A percentile compares a stretch with the other conserved stretches of the same genome.
These are phyloP conservation scores for Euphorbia schlechtendalii DNA, from an alignment of 441 rosid genomes.

Conservation along the genomic window DNA sequence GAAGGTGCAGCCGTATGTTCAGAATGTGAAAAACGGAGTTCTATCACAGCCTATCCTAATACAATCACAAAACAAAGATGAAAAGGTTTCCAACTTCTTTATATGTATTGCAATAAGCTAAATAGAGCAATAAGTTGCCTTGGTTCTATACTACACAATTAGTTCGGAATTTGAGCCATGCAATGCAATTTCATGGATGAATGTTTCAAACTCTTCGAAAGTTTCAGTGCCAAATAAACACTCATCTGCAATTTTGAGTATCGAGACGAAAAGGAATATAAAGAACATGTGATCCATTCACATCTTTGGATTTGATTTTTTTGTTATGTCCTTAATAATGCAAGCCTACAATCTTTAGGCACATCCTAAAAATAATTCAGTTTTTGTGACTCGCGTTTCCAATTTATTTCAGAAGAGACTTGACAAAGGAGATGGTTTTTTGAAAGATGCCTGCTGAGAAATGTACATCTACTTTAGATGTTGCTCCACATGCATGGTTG, in stretches of 20 bases:
- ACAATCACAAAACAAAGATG: slow-evolving; percentile 37
- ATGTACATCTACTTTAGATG: too few species aligned
- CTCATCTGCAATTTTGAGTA: too few species aligned
- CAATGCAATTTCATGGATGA: neutral
- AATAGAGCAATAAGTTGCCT: too few species aligned
- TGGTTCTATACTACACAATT: neutral
- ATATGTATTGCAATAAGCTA: neutral
- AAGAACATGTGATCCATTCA: too few species aligned
- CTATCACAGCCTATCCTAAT: slow-evolving; percentile 60
- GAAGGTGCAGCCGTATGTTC: slow-evolving; percentile 65
- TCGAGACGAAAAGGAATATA: too few species aligned
- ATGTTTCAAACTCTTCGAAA: neutral
- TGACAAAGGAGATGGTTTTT: slow-evolving; percentile 62
- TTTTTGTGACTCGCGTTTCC: neutral
- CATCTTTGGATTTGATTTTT: too few species aligned
- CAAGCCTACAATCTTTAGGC: neutral
- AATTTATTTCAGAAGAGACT: slow-evolving; percentile 36
- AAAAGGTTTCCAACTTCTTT: slow-evolving; percentile 31
- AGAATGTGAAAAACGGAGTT: slow-evolving; percentile 35
- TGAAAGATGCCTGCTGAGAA: slow-evolving; percentile 19
- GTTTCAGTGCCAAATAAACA: too few species aligned
- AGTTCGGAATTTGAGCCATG: neutral
- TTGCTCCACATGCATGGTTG: too few species aligned
- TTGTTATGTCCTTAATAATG: too few species aligned
- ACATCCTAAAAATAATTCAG: neutral